A percentile compares a stretch with the other conserved stretches of the same genome.
Conservation (phyloP, 345 rosid species). For the Eucalyptus tenuipes region DNA sequence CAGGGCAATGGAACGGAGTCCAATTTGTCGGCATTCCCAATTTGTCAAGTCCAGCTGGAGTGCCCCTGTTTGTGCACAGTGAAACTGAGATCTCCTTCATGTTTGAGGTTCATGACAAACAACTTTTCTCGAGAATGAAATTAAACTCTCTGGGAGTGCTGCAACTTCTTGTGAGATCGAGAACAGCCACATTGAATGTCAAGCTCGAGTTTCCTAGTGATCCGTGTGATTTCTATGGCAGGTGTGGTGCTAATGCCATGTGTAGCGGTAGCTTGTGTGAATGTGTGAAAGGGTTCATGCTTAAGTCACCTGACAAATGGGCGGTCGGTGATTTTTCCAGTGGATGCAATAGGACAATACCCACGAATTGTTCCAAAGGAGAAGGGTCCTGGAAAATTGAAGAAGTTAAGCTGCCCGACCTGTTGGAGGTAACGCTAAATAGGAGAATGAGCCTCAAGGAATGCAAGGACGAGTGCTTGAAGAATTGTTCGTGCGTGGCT, state of each 20-base stretch:
- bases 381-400: neutral
- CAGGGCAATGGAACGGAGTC: slow-evolving; percentile 29
- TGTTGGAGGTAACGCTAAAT: neutral
- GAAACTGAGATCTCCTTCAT: slow-evolving; percentile 1
- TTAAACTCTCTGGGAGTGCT: neutral
- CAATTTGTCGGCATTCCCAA: slow-evolving; percentile 8
- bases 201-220: too few species aligned
- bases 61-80: neutral
- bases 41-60: neutral
- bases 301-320: slow-evolving; percentile 14
- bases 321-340: neutral
- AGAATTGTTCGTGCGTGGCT: slow-evolving; percentile 17
- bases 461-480: slow-evolving; percentile 1
- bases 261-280: neutral
- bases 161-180: neutral
- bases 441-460: slow-evolving; percentile 1
- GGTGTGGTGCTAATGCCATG: too few species aligned
- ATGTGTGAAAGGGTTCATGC: slow-evolving; percentile 22
- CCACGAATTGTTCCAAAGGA: neutral
- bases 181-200: too few species aligned
- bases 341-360: neutral
- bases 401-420: slow-evolving; percentile 2
- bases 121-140: neutral
- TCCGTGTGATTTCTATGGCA: too few species aligned
- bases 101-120: neutral